Evolutionary conservation across 768 basidiomycete genomes (phyloP), one percentile per base, ranked within the genome.

Genomic region (Mycena leptocephala): DNA sequence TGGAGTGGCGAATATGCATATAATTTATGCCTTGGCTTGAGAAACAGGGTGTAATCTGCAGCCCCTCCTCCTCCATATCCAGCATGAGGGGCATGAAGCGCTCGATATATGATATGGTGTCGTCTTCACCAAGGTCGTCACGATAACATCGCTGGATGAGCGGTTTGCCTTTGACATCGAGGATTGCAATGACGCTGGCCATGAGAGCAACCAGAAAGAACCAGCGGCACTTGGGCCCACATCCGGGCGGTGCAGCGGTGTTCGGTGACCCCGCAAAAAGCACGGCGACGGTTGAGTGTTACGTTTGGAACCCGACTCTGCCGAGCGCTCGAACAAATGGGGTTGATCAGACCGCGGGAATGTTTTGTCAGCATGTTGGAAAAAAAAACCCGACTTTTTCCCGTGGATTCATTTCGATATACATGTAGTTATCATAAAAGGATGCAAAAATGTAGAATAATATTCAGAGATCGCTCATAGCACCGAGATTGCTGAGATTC

Each of bases 111-210:
- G 96, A 93, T 0, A 95, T 81, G 0, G 96, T 20, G 43, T 20
- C 43, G 16, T 46, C 43, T 6, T 46, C 43, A 6, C 43, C 92
- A 0, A 99, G 96, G 87, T 99, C 98, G 85, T 99, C 98, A 70
- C 97, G 92, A 86, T 99, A 99, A 0, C 97, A 95, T 8, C 98
- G 92, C 83, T 99, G 98, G 76, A 99, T 99, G 56, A 99, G 90
- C 9, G 98, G 96, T 80, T 99, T 99, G 82, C 98, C 98, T 88
- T 99, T 99, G 85, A 99, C 93, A 86, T 99, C 98, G 80, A 99
- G 95, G 80, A 99, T 97, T 48, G 97, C 97, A 75, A 99, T 93
- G 68, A 97, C 89, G 75, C 87, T 88, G 51, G 90, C 90, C 89
- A 91, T 90, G 62, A 7, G 43, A 46, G 16, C 43, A 14, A 46